phyloP scores from a whole-genome alignment of 768 basidiomycete species.

The Suillus brevipes region DNA sequence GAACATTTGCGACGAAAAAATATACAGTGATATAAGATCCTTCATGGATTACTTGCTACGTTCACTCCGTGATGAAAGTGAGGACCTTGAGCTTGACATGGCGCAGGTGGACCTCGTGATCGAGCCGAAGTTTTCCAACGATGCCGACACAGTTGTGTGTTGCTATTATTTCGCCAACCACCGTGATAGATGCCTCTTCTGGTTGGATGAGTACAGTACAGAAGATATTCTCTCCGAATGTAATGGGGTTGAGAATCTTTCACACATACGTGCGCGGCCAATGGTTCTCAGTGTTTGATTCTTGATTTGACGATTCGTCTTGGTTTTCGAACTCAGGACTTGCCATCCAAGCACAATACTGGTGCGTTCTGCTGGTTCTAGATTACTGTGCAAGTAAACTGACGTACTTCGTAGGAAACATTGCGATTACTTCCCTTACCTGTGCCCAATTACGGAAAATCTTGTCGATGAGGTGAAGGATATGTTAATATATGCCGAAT shows the following conservation, averaged over 20 bases:
- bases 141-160: constrained; percentile 19
- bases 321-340: constrained; percentile 25
- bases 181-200: constrained; percentile 47
- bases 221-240: constrained; percentile 30
- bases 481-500: constrained; percentile 1
- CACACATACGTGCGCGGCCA: constrained; percentile 26
- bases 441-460: background rate
- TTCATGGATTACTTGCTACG: constrained; percentile 29
- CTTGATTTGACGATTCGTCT: background rate
- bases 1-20: constrained; percentile 42
- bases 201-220: constrained; percentile 46
- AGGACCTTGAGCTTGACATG: constrained; percentile 25
- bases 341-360: constrained; percentile 39
- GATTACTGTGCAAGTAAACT: background rate
- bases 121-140: constrained; percentile 32
- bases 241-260: constrained; percentile 16
- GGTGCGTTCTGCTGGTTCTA: constrained; percentile 20
- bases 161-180: constrained; percentile 59
- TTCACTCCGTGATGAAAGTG: constrained; percentile 13
- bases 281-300: background rate
- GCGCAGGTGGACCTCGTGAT: constrained; percentile 46
- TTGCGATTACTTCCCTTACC: constrained; percentile 31
- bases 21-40: constrained; percentile 34
- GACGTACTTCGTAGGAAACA: constrained; percentile 30
- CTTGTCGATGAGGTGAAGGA: background rate